Evolutionary conservation across 192 early-diverging fungal genomes (phyloP), one percentile per base, ranked within the genome.

Genomic region (Backusella liffmaniae): DNA sequence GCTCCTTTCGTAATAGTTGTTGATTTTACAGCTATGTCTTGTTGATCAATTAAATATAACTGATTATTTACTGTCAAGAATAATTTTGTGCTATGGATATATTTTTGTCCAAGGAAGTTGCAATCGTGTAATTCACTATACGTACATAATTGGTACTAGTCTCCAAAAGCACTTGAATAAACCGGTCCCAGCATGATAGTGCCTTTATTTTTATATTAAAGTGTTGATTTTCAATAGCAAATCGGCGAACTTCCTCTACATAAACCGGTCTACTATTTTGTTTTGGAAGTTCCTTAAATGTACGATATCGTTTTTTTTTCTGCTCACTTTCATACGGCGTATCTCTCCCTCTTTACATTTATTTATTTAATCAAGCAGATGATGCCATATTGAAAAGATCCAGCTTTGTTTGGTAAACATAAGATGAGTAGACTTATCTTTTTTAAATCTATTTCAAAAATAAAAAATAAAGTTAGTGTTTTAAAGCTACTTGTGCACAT

Each of bases 201-300:
- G 26, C 10, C 23, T 62, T 62, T 62, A 62, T 62, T 62, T 62
- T 62, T 62, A 26, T 29, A 62, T 62, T 62, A 62, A 62, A 23
- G 56, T 62, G 29, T 62, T 62, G 56, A 62, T 62, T 62, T 62
- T 29, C 26, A 29, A 62, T 62, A 62, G 56, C 56, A 62, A 62
- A 62, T 62, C 56, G 56, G 56, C 4, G 56, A 29, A 26, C 56
- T 59, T 62, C 23, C 56, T 62, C 21, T 62, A 62, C 4, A 62
- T 3, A 62, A 29, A 29, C 56, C 56, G 56, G 56, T 62, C 56
- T 29, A 62, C 23, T 29, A 13, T 62, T 62, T 62, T 62, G n/a
- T 62, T 62, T 62, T 62, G 56, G 56, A 62, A 62, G 56, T 62
- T 62, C 56, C 56, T 62, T 62, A 62, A 62, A 62, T 62, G 56